These are phyloP conservation scores for Ogataea saltuana DNA, from an alignment of 805 yeast genomes.

Conservation along the genomic window DNA sequence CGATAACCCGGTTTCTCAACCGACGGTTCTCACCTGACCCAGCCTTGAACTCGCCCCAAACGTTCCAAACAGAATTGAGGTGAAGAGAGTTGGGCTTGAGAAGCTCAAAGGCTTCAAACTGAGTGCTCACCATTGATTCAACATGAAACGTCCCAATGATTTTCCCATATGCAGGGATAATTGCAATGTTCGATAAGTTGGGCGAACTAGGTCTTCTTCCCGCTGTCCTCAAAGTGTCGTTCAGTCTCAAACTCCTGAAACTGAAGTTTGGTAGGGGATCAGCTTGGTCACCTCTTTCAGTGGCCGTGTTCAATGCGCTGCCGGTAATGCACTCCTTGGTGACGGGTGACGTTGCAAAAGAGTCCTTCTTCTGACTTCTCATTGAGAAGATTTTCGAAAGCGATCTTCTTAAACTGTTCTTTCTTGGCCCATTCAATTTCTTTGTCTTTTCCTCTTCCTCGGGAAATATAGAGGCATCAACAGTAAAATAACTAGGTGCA, in stretches of 20 bases:
- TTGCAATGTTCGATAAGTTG: conserved; percentile 14
- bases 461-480: conserved; percentile 1
- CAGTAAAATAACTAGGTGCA: conserved; percentile 2
- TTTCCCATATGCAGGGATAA: conserved; percentile 18
- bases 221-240: conserved; percentile 12
- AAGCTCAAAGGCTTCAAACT: conserved; percentile 22
- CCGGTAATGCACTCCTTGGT: background rate
- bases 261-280: conserved; percentile 24
- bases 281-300: conserved; percentile 5
- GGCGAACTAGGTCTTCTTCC: conserved; percentile 21
- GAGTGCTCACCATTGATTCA: conserved; percentile 21
- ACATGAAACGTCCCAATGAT: conserved; percentile 11
- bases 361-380: conserved; percentile 6
- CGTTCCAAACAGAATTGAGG: conserved; percentile 24
- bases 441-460: background rate
- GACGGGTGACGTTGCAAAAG: background rate
- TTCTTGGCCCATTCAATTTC: background rate
- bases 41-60: conserved; percentile 20
- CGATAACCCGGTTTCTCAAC: conserved; percentile 18
- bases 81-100: conserved; percentile 13
- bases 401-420: conserved; percentile 19
- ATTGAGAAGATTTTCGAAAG: conserved; percentile 17
- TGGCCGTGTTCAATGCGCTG: too few relatives aligned
- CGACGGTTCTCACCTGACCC: conserved; percentile 6
- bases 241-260: conserved; percentile 20